Evolutionary conservation across 2,329 filamentous ascomycete genomes (phyloP).

Genomic region (Curvularia spicifera): DNA sequence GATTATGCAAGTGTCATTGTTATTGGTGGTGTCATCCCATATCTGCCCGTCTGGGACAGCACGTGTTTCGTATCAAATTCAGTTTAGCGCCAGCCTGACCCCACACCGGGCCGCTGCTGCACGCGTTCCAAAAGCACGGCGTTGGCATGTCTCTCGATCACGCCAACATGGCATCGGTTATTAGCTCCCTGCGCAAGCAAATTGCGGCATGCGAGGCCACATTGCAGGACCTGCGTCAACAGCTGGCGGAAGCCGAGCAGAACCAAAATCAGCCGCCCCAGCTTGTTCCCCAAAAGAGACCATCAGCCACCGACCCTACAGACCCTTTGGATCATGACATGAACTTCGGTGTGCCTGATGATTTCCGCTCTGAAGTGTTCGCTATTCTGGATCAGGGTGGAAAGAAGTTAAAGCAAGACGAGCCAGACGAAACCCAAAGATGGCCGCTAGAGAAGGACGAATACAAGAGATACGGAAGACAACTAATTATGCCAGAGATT

Average conservation of each 20-base stretch:
- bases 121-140: conserved; percentile 10
- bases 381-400: conserved; percentile 41
- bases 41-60: background rate
- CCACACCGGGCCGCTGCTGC: conserved; percentile 13
- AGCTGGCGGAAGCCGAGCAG: conserved; percentile 53
- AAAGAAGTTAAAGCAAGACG: conserved; percentile 9
- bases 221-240: conserved; percentile 49
- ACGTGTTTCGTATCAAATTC: background rate
- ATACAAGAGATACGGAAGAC: conserved; percentile 85
- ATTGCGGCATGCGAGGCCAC: conserved; percentile 53
- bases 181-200: conserved; percentile 52
- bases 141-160: conserved; percentile 7
- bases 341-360: conserved; percentile 51
- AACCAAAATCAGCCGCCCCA: conserved; percentile 37
- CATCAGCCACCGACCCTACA: conserved; percentile 24
- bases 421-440: conserved; percentile 15
- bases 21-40: background rate
- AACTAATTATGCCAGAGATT: conserved; percentile 85
- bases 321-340: conserved; percentile 46
- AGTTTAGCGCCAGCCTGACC: background rate
- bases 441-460: conserved; percentile 77
- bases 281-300: conserved; percentile 28
- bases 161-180: conserved; percentile 26
- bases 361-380: conserved; percentile 53
- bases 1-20: background rate